phyloP scores from a whole-genome alignment of 768 basidiomycete genomes.

The Pleurotus tuber-regium region DNA sequence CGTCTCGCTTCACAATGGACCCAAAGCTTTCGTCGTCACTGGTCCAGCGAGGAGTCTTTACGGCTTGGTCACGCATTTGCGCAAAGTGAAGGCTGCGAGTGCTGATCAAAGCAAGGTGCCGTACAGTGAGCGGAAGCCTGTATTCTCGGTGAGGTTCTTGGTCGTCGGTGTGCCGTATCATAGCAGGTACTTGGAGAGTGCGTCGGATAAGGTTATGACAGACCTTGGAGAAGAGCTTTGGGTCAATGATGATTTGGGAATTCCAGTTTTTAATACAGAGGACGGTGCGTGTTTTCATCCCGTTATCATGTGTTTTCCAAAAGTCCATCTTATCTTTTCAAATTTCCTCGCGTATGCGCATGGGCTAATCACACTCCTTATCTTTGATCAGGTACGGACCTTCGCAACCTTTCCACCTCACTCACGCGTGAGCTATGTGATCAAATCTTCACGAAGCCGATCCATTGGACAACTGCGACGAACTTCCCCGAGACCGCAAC shows the following conservation, averaged over 20 bases:
- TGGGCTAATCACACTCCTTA: background rate
- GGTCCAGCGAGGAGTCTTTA: slow-evolving; percentile 91
- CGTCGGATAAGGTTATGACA: slow-evolving; percentile 70
- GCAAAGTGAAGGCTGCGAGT: slow-evolving; percentile 84
- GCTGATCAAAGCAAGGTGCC: slow-evolving; percentile 95
- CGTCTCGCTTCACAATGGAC: slow-evolving; percentile 92
- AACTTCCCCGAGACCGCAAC: slow-evolving; percentile 88
- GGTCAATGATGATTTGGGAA: slow-evolving; percentile 61
- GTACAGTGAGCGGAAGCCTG: slow-evolving; percentile 92
- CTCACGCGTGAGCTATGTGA: slow-evolving; percentile 88
- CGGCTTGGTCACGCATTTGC: slow-evolving; percentile 86
- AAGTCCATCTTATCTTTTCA: background rate
- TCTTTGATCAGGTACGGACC: slow-evolving; percentile 67
- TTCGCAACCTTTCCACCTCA: slow-evolving; percentile 65
- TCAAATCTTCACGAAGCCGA: slow-evolving; percentile 88
- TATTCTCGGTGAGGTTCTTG: slow-evolving; percentile 90
- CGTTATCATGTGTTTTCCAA: slow-evolving; percentile 17
- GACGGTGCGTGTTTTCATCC: slow-evolving; percentile 59
- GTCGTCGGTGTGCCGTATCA: slow-evolving; percentile 97
- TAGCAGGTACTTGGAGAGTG: slow-evolving; percentile 76
- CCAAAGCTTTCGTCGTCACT: slow-evolving; percentile 88
- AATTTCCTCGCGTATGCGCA: background rate
- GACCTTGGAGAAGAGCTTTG: slow-evolving; percentile 85
- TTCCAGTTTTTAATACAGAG: slow-evolving; percentile 92
- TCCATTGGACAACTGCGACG: slow-evolving; percentile 92